A percentile compares a stretch with the other conserved stretches of the same genome.
phyloP scores from a whole-genome alignment of 2,329 filamentous ascomycete genomes.

The Aspergillus pseudonomiae region DNA sequence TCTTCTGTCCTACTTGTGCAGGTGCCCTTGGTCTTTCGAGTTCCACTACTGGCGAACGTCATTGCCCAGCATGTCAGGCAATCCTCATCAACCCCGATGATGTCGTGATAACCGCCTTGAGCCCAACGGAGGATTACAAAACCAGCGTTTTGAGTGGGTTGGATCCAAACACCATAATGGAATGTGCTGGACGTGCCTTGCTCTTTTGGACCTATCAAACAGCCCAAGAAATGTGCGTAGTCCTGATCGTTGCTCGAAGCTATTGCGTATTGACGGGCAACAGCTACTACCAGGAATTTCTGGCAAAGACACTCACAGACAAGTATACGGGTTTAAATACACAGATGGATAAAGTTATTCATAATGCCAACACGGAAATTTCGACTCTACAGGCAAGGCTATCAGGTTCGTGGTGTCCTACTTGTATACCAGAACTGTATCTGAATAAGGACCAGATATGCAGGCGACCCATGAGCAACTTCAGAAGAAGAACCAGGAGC shows the following conservation, averaged over 20 bases:
- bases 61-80: constrained; percentile 76
- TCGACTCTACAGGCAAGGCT: constrained; percentile 66
- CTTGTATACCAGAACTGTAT: not conserved
- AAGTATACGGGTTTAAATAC: constrained; percentile 68
- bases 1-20: constrained; percentile 80
- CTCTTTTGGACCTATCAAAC: constrained; percentile 87
- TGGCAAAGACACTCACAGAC: constrained; percentile 71
- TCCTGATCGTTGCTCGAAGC: not conserved
- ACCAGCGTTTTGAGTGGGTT: constrained; percentile 82
- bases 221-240: constrained; percentile 74
- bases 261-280: constrained; percentile 13
- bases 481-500: constrained; percentile 71
- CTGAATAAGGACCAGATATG: constrained; percentile 49
- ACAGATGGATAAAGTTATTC: constrained; percentile 72
- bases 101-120: constrained; percentile 70
- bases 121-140: constrained; percentile 86
- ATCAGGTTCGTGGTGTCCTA: constrained; percentile 52
- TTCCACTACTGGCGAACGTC: constrained; percentile 55
- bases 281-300: constrained; percentile 76
- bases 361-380: constrained; percentile 75
- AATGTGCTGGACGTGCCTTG: constrained; percentile 78
- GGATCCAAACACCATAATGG: constrained; percentile 79
- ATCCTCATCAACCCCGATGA: constrained; percentile 73
- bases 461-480: constrained; percentile 65
- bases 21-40: constrained; percentile 64